Conservation (phyloP, 2,329 filamentous ascomycete species). For the Dactylellina drechsleri region DNA sequence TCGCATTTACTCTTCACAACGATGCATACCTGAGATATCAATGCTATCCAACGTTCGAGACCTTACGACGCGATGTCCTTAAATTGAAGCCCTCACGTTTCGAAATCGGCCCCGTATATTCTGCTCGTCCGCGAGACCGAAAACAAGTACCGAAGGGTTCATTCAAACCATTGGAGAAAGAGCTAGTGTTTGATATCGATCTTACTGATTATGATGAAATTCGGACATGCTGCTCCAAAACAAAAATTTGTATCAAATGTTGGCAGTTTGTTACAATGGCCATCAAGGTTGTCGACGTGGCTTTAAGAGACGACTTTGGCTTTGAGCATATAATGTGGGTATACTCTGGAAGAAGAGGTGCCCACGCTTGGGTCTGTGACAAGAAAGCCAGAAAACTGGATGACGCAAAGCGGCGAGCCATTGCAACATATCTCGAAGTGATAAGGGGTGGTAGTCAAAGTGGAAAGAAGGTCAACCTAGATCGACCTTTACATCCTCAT, state of each 20-base stretch:
- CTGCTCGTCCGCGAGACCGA: conserved; percentile 88
- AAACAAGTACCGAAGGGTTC: conserved; percentile 84
- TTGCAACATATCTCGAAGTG: conserved; percentile 89
- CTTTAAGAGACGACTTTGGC: conserved; percentile 91
- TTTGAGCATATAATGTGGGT: conserved; percentile 99
- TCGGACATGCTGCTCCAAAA: conserved; percentile 91
- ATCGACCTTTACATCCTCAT: conserved; percentile 89
- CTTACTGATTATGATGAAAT: conserved; percentile 98
- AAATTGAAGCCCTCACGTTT: conserved; percentile 90
- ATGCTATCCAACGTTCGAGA: conserved; percentile 75
- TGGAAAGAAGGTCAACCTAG: conserved; percentile 85
- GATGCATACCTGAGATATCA: conserved; percentile 94
- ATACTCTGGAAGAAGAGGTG: conserved; percentile 94
- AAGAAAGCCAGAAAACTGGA: conserved; percentile 84
- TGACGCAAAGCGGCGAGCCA: conserved; percentile 82
- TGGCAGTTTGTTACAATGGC: conserved; percentile 99
- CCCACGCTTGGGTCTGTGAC: conserved; percentile 98
- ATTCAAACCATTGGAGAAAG: conserved; percentile 89
- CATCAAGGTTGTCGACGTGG: conserved; percentile 88
- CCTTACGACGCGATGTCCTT: conserved; percentile 89
- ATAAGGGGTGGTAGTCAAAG: conserved; percentile 86
- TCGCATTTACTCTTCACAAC: conserved; percentile 92
- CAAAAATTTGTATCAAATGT: conserved; percentile 92
- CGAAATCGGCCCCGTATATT: conserved; percentile 98
- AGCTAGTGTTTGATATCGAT: conserved; percentile 99